Base-by-base conservation (phyloP, 441 rosid species). In the Erysimum cheiri region DNA sequence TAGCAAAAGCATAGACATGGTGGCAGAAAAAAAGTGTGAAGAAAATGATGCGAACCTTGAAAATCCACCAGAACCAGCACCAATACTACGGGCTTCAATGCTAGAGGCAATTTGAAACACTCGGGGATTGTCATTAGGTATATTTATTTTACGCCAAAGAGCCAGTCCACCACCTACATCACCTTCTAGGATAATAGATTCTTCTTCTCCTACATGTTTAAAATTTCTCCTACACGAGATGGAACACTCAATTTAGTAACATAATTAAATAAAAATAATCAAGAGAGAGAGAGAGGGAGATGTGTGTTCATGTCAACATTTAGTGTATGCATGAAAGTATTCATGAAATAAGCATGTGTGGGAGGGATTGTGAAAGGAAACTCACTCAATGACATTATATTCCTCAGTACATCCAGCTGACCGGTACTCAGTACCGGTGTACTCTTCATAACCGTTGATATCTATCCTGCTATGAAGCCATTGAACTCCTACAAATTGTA, bases 41-140 rank as follows among this genome's bases (percentile, higher is more conserved):
- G 59, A n/a, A n/a, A 49, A 59, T 32, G 2, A 50, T 36, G 46
- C 80, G 72, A 43, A 91, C 98, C 98, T 94, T 77, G 98, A 94
- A 83, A 76, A 94, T 80, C 97, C 99, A 50, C 97, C 97, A 57
- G 98, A 94, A 46, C 98, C 94, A 73, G 98, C 92, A 80, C 92
- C 98, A 59, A 94, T 94, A 9, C 80, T 90, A 49, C 71, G 85
- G 50, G 91, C 97, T 75, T 85, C 67, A 76, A 94, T 80, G 80
- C 82, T 75, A 71, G 98, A 94, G 55, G 83, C 82, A 60, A 94
- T 85, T 3, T 24, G 83, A 54, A 92, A 67, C 77, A 84, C 64
- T 47, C 73, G 82, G 0, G 90, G 79, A 69, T 83, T 69, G 58
- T 80, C 86, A 57, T 75, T 80, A 28, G 71, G 82, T 69, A 92